phyloP scores from a whole-genome alignment of 768 basidiomycete genomes.

The Boletellus ananas region DNA sequence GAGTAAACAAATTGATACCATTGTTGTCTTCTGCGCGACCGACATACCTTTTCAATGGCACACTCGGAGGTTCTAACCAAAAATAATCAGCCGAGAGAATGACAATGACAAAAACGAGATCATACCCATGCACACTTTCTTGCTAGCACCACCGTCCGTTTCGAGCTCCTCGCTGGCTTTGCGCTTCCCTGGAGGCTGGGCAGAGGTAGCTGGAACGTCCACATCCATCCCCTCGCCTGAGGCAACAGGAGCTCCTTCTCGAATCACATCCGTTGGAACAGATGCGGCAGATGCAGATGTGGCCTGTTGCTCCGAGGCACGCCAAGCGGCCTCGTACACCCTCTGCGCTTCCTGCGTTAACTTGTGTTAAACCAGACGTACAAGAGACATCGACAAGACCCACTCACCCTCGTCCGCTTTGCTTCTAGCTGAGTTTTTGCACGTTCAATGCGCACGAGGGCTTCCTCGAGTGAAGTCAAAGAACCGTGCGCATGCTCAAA shows the following conservation, averaged over 20 bases:
- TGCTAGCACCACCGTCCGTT: conserved; percentile 44
- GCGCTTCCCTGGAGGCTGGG: conserved; percentile 53
- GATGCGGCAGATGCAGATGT: conserved; percentile 30
- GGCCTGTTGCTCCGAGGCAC: conserved; percentile 40
- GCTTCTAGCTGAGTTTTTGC: conserved; percentile 60
- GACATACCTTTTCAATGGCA: conserved; percentile 56
- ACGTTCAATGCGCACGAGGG: conserved; percentile 60
- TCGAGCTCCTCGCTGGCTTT: conserved; percentile 51
- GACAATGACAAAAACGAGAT: conserved; percentile 1
- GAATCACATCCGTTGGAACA: conserved; percentile 5
- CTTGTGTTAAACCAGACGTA: neutral
- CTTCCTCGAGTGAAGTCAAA: conserved; percentile 58
- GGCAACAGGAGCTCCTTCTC: neutral
- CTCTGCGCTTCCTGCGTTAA: conserved; percentile 56
- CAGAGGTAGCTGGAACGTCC: conserved; percentile 30
- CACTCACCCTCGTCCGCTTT: conserved; percentile 57
- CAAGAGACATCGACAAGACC: neutral
- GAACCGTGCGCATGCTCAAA: conserved; percentile 86
- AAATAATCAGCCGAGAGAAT: neutral
- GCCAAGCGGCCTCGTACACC: conserved; percentile 49
- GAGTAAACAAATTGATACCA: neutral
- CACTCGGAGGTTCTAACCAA: conserved; percentile 41
- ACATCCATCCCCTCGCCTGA: conserved; percentile 38
- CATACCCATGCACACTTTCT: conserved; percentile 63
- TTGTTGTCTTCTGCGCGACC: neutral